Base-by-base conservation (phyloP, 805 yeast genomes). In the Metschnikowia matae region DNA sequence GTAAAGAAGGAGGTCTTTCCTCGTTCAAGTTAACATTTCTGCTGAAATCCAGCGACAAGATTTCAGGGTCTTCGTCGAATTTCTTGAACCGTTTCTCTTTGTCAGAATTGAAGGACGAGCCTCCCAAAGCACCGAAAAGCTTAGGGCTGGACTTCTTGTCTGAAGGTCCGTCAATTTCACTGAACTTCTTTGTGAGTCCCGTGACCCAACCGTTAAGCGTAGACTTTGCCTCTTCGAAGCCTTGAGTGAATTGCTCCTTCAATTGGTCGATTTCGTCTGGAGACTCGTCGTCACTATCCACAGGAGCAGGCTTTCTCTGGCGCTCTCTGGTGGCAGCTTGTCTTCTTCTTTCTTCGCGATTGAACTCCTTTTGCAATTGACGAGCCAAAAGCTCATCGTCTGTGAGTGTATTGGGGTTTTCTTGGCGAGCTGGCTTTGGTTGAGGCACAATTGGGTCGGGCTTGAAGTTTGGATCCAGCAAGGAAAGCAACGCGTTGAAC, bases 341-440 rank as follows among this genome's bases (percentile, higher is more conserved):
- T 54, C 74, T 65, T 50, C 66, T 60, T 38, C 68, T 63, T 53
- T 71, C 77, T 50, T 73, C 77, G 44, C 59, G 51, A 56, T 73
- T 78, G 53, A 76, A 86, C 60, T 85, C 81, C 59, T 82, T 80
- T 53, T 92, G 96, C 62, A 92, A 74, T 60, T 79, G 75, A 54
- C 94, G 81, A 1, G 98, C 98, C 57, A 90, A 74, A 18, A 80
- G 71, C 67, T 89, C 98, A 67, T 94, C 98, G 53, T 83, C 84
- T 50, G 67, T 46, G 60, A 65, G 58, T 38, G 67, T 50, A 3
- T 64, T 63, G 4, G 74, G 73, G 34, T 55, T 57, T 8, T 55
- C 55, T 1, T 41, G 50, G 33, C 33, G 47, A 14, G 38, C 38
- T 8, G 48, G 46, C 32, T 48, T 34, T 4, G 44, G 37, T 11